Percentiles rank a stretch among this genome's conserved stretches.
phyloP scores from a whole-genome alignment of 176 grass and related monocot species.

The Aegilops sharonensis region DNA sequence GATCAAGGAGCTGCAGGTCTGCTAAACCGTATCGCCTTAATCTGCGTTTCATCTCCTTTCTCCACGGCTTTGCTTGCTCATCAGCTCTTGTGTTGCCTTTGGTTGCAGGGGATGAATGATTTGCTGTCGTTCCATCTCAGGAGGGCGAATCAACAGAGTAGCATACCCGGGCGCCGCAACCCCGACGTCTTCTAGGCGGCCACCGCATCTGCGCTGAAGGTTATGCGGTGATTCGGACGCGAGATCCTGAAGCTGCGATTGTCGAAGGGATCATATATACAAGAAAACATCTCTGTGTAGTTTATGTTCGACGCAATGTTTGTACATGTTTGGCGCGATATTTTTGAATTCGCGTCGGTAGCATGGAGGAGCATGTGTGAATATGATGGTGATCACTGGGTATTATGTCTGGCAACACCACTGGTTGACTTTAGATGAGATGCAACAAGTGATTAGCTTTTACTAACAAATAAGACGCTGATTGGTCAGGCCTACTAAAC shows the following conservation, averaged over 20 bases:
- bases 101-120: constrained; percentile 32
- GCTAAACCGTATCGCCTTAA: background rate
- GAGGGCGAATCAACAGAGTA: background rate
- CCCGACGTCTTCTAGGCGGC: constrained; percentile 36
- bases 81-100: background rate
- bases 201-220: background rate
- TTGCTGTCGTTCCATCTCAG: constrained; percentile 22
- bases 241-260: background rate
- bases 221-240: background rate
- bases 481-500: no score
- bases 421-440: no score
- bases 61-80: background rate
- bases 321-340: no score
- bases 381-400: no score
- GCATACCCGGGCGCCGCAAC: constrained; percentile 8
- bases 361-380: no score
- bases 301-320: background rate
- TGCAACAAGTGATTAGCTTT: no score
- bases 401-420: no score
- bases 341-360: no score
- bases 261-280: background rate
- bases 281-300: background rate
- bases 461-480: no score
- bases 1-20: constrained; percentile 42
- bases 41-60: background rate